A percentile compares a stretch with the other conserved stretches of the same genome.
These are phyloP conservation scores for Chytriomyces sp. DNA, from an alignment of 192 early-diverging fungal genomes.

Conservation along the genomic window DNA sequence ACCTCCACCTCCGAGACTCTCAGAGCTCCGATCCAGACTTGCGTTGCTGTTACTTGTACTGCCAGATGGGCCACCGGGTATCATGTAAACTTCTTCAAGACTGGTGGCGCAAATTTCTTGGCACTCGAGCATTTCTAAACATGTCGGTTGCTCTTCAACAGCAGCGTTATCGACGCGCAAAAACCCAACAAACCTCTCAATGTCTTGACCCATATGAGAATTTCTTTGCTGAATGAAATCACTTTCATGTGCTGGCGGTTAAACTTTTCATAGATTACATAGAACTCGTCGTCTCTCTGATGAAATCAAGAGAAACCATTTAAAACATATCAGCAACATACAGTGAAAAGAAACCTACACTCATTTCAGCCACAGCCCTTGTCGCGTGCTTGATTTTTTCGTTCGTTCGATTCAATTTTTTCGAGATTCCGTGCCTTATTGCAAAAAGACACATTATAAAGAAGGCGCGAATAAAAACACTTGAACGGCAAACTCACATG, in stretches of 20 bases:
- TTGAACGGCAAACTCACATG: conserved; percentile 55
- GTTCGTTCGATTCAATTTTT: conserved; percentile 34
- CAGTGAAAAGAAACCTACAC: conserved; percentile 28
- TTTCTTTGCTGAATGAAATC: conserved; percentile 19
- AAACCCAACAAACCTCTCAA: conserved; percentile 23
- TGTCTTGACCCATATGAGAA: conserved; percentile 35
- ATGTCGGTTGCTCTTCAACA: background rate
- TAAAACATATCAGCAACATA: conserved; percentile 40
- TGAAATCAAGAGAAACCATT: conserved; percentile 19
- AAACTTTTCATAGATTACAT: conserved; percentile 28
- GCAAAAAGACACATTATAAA: conserved; percentile 5
- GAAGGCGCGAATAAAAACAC: background rate
- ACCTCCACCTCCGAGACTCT: background rate
- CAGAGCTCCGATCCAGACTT: background rate
- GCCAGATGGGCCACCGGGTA: conserved; percentile 15
- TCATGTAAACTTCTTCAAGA: conserved; percentile 65
- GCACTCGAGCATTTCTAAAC: conserved; percentile 57
- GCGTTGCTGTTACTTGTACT: background rate
- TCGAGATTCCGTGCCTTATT: conserved; percentile 73
- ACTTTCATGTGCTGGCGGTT: conserved; percentile 27
- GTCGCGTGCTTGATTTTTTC: conserved; percentile 66
- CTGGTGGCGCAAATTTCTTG: conserved; percentile 56
- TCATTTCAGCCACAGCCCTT: conserved; percentile 59
- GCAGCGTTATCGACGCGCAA: background rate
- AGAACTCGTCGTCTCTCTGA: conserved; percentile 20